A percentile compares a stretch with the other conserved stretches of the same genome.
Evolutionary conservation across 768 basidiomycete genomes (phyloP).

Genomic region (Tylopilus plumbeoviolaceoides): DNA sequence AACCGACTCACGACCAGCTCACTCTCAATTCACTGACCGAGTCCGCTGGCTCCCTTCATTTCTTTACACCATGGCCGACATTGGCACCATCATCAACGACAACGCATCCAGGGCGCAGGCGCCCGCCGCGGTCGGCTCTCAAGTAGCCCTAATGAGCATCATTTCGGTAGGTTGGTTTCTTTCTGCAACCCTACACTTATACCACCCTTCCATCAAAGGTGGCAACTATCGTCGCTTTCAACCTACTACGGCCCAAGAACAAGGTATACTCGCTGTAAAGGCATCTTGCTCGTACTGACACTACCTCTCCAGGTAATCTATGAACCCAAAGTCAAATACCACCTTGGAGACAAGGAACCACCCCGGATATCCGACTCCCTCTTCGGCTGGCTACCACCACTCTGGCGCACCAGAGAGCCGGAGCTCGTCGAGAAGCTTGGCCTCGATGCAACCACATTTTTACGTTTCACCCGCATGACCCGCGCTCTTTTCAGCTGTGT

Average conservation of each 20-base stretch:
- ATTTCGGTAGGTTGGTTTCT: conserved; percentile 54
- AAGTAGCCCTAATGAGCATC: conserved; percentile 68
- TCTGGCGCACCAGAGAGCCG: conserved; percentile 81
- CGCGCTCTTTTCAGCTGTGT: conserved; percentile 67
- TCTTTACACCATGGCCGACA: conserved; percentile 28
- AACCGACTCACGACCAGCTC: conserved; percentile 9
- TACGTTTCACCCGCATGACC: conserved; percentile 87
- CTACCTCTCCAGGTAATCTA: conserved; percentile 67
- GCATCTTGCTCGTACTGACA: not conserved
- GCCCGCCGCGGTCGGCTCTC: conserved; percentile 77
- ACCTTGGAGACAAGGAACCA: conserved; percentile 69
- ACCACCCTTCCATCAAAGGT: conserved; percentile 37
- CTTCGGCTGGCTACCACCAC: conserved; percentile 87
- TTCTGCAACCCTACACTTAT: not conserved
- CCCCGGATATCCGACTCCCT: conserved; percentile 79
- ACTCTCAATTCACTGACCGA: conserved; percentile 19
- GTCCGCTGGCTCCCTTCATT: conserved; percentile 17
- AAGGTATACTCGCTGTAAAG: conserved; percentile 47
- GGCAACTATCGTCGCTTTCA: conserved; percentile 72
- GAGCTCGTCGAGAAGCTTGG: conserved; percentile 86
- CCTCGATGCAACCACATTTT: conserved; percentile 88
- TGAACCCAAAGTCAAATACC: conserved; percentile 92
- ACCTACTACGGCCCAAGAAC: conserved; percentile 83
- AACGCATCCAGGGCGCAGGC: conserved; percentile 58
- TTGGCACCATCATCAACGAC: conserved; percentile 31